Evolutionary conservation across 805 yeast genomes (phyloP).

Genomic region (Lipomyces japonicus): DNA sequence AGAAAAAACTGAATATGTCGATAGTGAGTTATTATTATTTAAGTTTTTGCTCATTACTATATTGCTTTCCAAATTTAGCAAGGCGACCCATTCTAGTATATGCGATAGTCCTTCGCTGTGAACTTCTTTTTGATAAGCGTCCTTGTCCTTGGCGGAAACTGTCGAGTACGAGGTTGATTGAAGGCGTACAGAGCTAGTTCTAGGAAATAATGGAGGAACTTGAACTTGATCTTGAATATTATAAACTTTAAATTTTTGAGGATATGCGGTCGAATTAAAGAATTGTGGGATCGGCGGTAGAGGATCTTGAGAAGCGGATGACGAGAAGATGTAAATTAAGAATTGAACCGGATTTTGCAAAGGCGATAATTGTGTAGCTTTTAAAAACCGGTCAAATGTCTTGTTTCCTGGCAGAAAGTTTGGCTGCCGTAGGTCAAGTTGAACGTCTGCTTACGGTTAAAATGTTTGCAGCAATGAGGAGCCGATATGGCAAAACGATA

Average conservation of each 20-base stretch:
- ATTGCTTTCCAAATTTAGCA: slow-evolving; percentile 13
- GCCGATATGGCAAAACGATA: background rate
- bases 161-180: background rate
- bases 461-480: background rate
- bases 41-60: slow-evolving; percentile 1
- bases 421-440: slow-evolving; percentile 20
- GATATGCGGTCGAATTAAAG: slow-evolving; percentile 13
- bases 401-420: slow-evolving; percentile 15
- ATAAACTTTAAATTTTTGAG: background rate
- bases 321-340: slow-evolving; percentile 9
- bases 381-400: slow-evolving; percentile 14
- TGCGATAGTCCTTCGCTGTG: slow-evolving; percentile 12
- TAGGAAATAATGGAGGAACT: slow-evolving; percentile 14
- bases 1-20: slow-evolving; percentile 19
- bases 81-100: slow-evolving; percentile 20
- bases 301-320: slow-evolving; percentile 1
- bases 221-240: slow-evolving; percentile 1
- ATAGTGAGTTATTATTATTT: slow-evolving; percentile 7
- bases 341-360: slow-evolving; percentile 11
- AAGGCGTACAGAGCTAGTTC: background rate
- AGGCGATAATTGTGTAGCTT: slow-evolving; percentile 7
- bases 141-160: background rate
- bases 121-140: slow-evolving; percentile 5
- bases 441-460: slow-evolving; percentile 15
- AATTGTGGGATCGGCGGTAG: slow-evolving; percentile 13